Base-by-base conservation (phyloP, 345 rosid genomes). In the Euphorbia tirucalli region DNA sequence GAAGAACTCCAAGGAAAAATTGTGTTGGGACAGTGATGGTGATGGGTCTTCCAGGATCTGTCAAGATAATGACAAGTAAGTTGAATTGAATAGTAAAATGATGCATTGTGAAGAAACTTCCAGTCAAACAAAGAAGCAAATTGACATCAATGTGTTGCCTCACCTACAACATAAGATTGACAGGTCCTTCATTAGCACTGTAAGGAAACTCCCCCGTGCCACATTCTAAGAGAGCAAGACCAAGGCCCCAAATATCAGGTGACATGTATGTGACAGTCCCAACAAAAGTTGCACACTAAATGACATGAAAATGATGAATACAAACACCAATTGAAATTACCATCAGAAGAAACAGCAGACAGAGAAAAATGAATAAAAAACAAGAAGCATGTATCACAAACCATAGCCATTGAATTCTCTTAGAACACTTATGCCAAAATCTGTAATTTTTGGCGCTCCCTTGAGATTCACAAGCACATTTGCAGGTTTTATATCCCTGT, bases 181-280 rank as follows among this genome's bases (percentile, higher is more conserved):
- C 97, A 28, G 88, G 97, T 70, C 98, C 98, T 62, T 94, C 93
- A 60, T 75, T 89, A 66, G 94, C 95, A 61, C 85, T 79, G 78
- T 94, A 94, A 0, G 97, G 97, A 77, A 92, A 92, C 70, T 91
- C 98, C 82, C 98, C 96, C 3, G 98, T 92, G 64, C 98, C 97
- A 22, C 96, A 94, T 82, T 92, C 98, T 32, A 94, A 83, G 25
- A 94, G 95, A 46, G 97, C 94, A 37, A 94, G 96, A 77, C 98
- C 98, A 25, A 94, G 89, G 83, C 97, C 90, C 97, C 98, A 94
- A 66, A 94, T 90, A 85, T 94, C 98, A 0, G 98, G 98, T 30
- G 98, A 94, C 98, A 94, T 92, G 81, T 94, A 92, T 22, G 98
- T 94, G 65, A 94, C 98, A 41, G 97, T 94, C 77, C 98, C 98